Conservation (phyloP, 257 asterid species). For the Ehretia macrophylla region DNA sequence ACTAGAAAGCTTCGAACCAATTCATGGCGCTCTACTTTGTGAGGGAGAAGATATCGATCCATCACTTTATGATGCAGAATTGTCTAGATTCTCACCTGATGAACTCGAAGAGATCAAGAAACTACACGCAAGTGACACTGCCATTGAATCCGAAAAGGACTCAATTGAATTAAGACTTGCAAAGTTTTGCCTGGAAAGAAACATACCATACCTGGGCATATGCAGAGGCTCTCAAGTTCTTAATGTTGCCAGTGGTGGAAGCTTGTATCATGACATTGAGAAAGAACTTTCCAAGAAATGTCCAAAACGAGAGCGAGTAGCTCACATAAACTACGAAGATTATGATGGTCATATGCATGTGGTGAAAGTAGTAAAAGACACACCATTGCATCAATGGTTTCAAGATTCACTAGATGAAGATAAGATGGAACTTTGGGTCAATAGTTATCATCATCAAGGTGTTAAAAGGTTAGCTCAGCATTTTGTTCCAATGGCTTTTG, state of each 20-base stretch:
- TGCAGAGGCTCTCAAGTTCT: conserved; percentile 90
- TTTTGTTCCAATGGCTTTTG: conserved; percentile 87
- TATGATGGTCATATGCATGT: conserved; percentile 74
- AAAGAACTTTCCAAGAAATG: conserved; percentile 37
- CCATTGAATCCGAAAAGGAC: conserved; percentile 74
- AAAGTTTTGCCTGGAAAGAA: conserved; percentile 77
- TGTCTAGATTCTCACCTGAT: conserved; percentile 35
- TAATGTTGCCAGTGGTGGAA: conserved; percentile 90
- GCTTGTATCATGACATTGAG: conserved; percentile 77
- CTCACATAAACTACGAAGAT: conserved; percentile 70
- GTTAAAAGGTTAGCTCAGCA: conserved; percentile 75
- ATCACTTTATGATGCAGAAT: conserved; percentile 58
- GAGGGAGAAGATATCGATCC: conserved; percentile 93
- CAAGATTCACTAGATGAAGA: conserved; percentile 43
- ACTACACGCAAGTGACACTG: conserved; percentile 62
- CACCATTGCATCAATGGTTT: conserved; percentile 78
- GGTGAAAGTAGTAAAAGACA: conserved; percentile 43
- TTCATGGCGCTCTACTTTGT: conserved; percentile 86
- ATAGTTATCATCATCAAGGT: conserved; percentile 95
- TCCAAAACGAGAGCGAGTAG: conserved; percentile 21
- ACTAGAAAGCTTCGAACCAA: conserved; percentile 75
- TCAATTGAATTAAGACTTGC: conserved; percentile 72
- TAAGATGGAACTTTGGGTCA: conserved; percentile 54
- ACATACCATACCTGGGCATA: conserved; percentile 81
- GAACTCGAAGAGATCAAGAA: conserved; percentile 63